Evolutionary conservation across 2,329 filamentous ascomycete species (phyloP).

Genomic region (Trichothecium sympodiale): DNA sequence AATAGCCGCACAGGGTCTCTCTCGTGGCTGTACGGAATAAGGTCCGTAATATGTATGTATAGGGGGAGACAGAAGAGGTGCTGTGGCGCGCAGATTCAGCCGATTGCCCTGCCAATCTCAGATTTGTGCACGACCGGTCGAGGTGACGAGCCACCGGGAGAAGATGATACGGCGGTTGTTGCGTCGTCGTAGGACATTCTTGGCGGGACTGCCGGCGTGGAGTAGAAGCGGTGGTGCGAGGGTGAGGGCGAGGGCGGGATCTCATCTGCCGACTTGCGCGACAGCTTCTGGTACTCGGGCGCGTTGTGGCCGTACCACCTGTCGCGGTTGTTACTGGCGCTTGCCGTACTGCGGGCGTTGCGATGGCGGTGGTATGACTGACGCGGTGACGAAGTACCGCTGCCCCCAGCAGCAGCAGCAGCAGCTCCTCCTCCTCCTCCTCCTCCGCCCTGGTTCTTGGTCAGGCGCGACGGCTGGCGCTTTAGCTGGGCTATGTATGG

Average conservation of each 20-base stretch:
- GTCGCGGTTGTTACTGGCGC: constrained; percentile 26
- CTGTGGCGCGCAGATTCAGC: constrained; percentile 22
- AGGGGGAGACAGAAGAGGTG: neutral
- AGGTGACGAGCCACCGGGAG: constrained; percentile 35
- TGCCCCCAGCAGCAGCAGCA: too few relatives aligned
- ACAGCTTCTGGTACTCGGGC: constrained; percentile 15
- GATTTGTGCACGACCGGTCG: constrained; percentile 33
- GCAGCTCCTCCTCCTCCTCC: too few relatives aligned
- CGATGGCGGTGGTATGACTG: constrained; percentile 21
- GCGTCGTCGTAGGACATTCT: constrained; percentile 32
- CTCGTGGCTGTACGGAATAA: too few relatives aligned
- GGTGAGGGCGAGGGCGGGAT: constrained; percentile 8
- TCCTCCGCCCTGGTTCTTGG: constrained; percentile 25
- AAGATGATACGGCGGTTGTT: constrained; percentile 2
- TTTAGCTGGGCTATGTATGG: constrained; percentile 44
- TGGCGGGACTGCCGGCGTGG: constrained; percentile 30
- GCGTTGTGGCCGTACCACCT: constrained; percentile 23
- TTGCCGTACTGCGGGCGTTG: constrained; percentile 34
- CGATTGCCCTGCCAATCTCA: constrained; percentile 43
- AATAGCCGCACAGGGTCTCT: too few relatives aligned
- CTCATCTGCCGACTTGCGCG: constrained; percentile 22
- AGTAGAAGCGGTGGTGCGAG: constrained; percentile 16
- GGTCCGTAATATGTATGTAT: neutral
- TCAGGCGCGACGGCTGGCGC: constrained; percentile 41
- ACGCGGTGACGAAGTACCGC: constrained; percentile 4